Base-by-base conservation (phyloP, 129 eudicot species). In the Centella asiatica region DNA sequence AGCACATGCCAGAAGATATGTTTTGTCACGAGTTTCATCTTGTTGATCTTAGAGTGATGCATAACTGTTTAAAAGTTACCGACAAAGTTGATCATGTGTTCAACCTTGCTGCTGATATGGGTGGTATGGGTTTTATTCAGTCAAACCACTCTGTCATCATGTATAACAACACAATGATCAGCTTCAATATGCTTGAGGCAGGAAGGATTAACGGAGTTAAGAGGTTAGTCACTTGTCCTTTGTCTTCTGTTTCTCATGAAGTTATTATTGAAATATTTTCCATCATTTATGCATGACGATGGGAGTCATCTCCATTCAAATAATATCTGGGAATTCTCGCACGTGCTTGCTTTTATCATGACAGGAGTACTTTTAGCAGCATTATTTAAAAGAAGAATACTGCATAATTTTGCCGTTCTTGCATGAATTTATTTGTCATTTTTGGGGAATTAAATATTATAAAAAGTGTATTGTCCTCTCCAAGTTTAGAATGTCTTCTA, bases 1-100 rank as follows among this genome's bases (percentile, higher is more conserved):
- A 93, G 93, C 99, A 93, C 79, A 93, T 93, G 99, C 69, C 95
- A 0, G 96, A 93, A 65, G 87, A 77, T 24, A 81, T 81, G 87
- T 81, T 81, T 45, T 81, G 87, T 64, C 65, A 81, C 39, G 87
- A 81, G 29, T 81, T 81, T 57, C 87, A 81, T 51, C 83, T 81
- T 36, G 87, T 74, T 33, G 87, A 81, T 40, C 83, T 77, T 18
- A 77, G 87, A 77, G 83, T 77, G 57, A 77, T 77, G 80, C 83
- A 81, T 26, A 81, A 81, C 48, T 81, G 87, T 55, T 61, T 77
- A 70, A 77, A 77, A 65, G 87, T 81, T n/a, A 77, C 87, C 0
- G 66, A 77, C 15, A 80, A 62, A 12, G 80, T 73, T 20, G 87
- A 81, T 64, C 87, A 81, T 63, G 87, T 81, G 28, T 81, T 81